A percentile compares a stretch with the other conserved stretches of the same genome.
phyloP scores from a whole-genome alignment of 148 eudicot species.

The Chenopodium formosanum region DNA sequence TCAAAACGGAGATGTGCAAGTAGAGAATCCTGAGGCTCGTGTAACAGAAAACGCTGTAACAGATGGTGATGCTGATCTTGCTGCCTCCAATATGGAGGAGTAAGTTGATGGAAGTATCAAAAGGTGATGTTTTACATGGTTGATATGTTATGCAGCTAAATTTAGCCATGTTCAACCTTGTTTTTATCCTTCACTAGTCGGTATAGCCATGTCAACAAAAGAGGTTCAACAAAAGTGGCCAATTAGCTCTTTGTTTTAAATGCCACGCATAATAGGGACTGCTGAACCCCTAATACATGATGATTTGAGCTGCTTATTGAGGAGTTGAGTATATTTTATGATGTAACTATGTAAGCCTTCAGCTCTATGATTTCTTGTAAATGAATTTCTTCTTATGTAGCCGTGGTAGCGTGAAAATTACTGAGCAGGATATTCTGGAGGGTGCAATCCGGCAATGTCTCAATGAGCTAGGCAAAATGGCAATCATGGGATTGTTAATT shows the following conservation, averaged over 20 bases:
- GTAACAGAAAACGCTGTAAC: constrained; percentile 27
- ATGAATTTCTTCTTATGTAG: background rate
- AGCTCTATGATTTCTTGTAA: background rate
- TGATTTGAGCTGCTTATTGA: background rate
- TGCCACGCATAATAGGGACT: background rate
- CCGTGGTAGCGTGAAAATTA: background rate
- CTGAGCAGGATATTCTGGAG: background rate
- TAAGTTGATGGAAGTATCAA: background rate
- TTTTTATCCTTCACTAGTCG: background rate
- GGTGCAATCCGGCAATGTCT: background rate
- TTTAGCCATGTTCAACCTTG: background rate
- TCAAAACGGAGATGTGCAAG: constrained; percentile 32
- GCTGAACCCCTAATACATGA: background rate
- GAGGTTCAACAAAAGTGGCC: background rate
- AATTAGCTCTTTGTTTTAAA: background rate
- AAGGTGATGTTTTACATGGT: background rate
- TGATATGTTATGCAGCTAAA: background rate
- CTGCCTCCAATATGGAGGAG: constrained; percentile 24
- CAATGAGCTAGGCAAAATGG: background rate
- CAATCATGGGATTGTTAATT: background rate
- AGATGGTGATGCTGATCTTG: constrained; percentile 31
- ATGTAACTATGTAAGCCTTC: background rate
- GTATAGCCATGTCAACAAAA: background rate
- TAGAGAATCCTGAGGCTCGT: constrained; percentile 23
- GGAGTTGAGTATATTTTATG: background rate